Evolutionary conservation across 805 yeast species (phyloP).

Genomic region (Schizosaccharomyces lindneri): DNA sequence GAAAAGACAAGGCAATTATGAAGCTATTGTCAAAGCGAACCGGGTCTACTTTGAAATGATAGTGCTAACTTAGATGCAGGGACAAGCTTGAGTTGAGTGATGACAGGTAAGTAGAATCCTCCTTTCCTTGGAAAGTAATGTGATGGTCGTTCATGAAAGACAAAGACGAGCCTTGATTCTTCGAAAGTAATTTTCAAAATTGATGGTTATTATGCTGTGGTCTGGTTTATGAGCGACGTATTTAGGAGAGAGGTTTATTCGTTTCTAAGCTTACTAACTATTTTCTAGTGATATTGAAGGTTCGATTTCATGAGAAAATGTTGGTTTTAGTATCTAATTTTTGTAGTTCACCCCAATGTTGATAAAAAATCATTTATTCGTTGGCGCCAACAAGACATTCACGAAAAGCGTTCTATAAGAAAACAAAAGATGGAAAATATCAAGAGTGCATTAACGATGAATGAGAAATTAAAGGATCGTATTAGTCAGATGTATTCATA

Average conservation of each 20-base stretch:
- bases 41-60: too few species aligned
- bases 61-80: conserved; percentile 78
- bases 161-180: too few species aligned
- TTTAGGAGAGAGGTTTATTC: not conserved
- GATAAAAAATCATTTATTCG: conserved; percentile 76
- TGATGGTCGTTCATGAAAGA: too few species aligned
- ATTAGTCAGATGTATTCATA: conserved; percentile 35
- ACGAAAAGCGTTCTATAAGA: conserved; percentile 66
- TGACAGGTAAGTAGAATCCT: conserved; percentile 27
- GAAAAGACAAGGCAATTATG: conserved; percentile 28
- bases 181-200: too few species aligned
- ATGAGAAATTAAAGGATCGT: conserved; percentile 43
- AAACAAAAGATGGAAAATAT: conserved; percentile 54
- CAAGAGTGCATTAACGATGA: conserved; percentile 59
- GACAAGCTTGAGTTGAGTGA: conserved; percentile 88
- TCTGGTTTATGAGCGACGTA: too few species aligned
- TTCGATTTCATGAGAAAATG: not conserved
- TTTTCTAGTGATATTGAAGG: not conserved
- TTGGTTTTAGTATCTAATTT: not conserved
- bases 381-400: conserved; percentile 95
- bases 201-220: too few species aligned
- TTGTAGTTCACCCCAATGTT: conserved; percentile 75
- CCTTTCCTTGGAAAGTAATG: too few species aligned
- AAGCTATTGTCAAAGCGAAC: not conserved
- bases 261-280: not conserved